A percentile compares a stretch with the other conserved stretches of the same genome.
Evolutionary conservation across 2,329 filamentous ascomycete genomes (phyloP).

Genomic region (Mycocentrospora acerina): DNA sequence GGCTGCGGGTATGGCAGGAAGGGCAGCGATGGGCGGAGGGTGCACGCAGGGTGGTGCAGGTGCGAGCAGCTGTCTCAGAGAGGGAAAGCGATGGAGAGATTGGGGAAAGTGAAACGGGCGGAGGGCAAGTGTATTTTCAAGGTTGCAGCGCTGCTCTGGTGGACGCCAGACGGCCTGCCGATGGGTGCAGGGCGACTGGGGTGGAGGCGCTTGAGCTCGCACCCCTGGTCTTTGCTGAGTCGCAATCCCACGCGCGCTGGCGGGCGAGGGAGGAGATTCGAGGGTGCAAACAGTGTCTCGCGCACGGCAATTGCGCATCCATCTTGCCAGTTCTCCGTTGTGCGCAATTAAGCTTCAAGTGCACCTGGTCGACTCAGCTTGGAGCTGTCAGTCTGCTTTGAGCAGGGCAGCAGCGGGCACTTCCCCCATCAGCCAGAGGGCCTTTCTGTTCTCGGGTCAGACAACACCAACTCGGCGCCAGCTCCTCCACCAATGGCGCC

Average conservation of each 20-base stretch:
- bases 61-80: conserved; percentile 42
- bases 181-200: conserved; percentile 11
- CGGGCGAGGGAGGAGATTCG: neutral
- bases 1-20: conserved; percentile 18
- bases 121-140: conserved; percentile 38
- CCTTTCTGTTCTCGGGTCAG: conserved; percentile 7
- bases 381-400: conserved; percentile 16
- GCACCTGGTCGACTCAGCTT: conserved; percentile 3
- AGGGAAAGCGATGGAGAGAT: conserved; percentile 44
- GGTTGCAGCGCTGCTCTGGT: conserved; percentile 20
- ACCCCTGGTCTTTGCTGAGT: conserved; percentile 12
- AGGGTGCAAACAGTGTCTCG: too few species aligned
- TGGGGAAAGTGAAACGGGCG: conserved; percentile 44
- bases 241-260: neutral
- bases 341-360: neutral
- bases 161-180: conserved; percentile 15
- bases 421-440: conserved; percentile 13
- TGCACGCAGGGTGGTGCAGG: conserved; percentile 29
- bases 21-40: conserved; percentile 20
- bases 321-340: too few species aligned
- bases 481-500: too few species aligned
- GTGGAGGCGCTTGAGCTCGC: conserved; percentile 7
- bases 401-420: conserved; percentile 13
- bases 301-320: too few species aligned
- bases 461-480: conserved; percentile 2